phyloP scores from a whole-genome alignment of 2,329 filamentous ascomycete species.

The Tolypocladium capitatum region DNA sequence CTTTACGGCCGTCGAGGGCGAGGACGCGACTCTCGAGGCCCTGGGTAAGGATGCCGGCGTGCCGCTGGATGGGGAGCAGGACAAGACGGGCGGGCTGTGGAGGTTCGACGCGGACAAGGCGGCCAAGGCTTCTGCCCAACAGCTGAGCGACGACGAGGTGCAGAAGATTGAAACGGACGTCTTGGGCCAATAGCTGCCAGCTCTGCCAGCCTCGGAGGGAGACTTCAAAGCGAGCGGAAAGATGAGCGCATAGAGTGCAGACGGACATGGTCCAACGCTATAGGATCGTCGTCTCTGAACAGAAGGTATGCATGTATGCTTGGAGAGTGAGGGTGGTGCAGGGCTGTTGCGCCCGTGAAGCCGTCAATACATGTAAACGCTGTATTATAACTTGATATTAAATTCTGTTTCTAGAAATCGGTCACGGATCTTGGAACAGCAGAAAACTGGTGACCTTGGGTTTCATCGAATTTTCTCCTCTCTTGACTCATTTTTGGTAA shows the following conservation, averaged over 20 bases:
- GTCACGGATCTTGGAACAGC: neutral
- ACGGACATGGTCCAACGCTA: neutral
- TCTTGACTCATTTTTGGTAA: neutral
- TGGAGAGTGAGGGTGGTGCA: neutral
- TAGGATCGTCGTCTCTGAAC: neutral
- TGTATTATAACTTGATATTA: neutral
- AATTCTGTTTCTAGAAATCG: neutral
- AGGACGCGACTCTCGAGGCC: slow-evolving; percentile 29
- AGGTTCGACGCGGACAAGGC: slow-evolving; percentile 39
- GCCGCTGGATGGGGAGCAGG: slow-evolving; percentile 36
- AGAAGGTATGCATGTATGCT: neutral
- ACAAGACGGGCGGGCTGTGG: slow-evolving; percentile 50
- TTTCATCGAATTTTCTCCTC: neutral
- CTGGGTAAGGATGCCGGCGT: slow-evolving; percentile 35
- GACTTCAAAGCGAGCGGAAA: neutral
- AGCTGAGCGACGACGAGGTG: slow-evolving; percentile 25
- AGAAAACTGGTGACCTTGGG: neutral
- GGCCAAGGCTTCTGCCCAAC: slow-evolving; percentile 20
- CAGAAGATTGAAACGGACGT: slow-evolving; percentile 31
- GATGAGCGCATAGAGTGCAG: neutral
- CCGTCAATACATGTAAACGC: neutral
- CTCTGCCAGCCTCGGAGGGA: neutral
- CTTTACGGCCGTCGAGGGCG: slow-evolving; percentile 45
- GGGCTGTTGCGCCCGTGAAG: neutral
- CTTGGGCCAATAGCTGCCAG: slow-evolving; percentile 20